These are phyloP conservation scores for Fusarium beomiforme DNA, from an alignment of 2,329 filamentous ascomycete genomes.

Conservation along the genomic window DNA sequence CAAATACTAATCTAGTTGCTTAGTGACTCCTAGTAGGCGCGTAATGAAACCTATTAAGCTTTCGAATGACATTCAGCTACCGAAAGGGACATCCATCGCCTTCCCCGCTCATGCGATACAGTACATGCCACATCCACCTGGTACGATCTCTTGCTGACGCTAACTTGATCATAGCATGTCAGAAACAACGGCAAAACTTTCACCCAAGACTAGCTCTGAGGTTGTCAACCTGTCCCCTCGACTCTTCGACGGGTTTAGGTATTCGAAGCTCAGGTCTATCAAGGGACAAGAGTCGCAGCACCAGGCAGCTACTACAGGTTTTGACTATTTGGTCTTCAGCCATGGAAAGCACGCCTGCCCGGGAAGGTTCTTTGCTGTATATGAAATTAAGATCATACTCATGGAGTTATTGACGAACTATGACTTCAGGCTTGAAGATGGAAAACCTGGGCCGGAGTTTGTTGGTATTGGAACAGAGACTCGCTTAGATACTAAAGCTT, in stretches of 20 bases:
- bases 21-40: not conserved
- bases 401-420: not conserved
- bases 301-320: not conserved
- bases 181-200: not conserved
- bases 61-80: not conserved
- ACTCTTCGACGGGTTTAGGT: not conserved
- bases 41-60: not conserved
- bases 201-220: not conserved
- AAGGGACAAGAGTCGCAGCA: not conserved
- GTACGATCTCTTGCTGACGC: no score
- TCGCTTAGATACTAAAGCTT: not conserved
- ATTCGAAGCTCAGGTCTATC: not conserved
- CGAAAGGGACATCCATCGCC: not conserved
- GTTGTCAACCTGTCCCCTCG: not conserved
- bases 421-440: not conserved
- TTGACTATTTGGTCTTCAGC: not conserved
- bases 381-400: not conserved
- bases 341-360: not conserved
- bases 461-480: not conserved
- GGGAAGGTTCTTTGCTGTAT: not conserved
- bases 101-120: not conserved
- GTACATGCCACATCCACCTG: no score
- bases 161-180: not conserved
- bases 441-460: not conserved
- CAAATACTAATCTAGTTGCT: fast-evolving